Evolutionary conservation across 768 basidiomycete genomes (phyloP), one percentile per base, ranked within the genome.

Genomic region (Psilocybe tampanensis): DNA sequence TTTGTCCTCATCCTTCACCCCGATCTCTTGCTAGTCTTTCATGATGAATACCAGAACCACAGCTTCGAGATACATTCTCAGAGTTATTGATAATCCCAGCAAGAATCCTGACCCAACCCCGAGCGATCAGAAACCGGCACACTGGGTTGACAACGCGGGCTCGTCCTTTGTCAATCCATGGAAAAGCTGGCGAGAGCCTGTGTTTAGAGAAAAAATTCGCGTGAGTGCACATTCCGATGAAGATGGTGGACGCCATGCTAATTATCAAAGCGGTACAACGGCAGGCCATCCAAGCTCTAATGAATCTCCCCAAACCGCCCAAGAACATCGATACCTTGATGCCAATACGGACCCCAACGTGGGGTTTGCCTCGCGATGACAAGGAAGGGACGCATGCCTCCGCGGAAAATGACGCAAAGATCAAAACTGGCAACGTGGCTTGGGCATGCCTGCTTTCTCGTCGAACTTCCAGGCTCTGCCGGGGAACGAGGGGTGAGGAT

Each of bases 391-490:
- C 36, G 6, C 3, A 39, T 3, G 4, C 36, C 15, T 13, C 36
- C 3, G 36, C 49, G n/a, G 63, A 70, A 23, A 58, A 76, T 58
- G 24, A 32, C 21, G 12, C 26, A 11, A 69, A 73, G 60, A 75
- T 84, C 32, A 82, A 79, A 56, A 70, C n/a, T n/a, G n/a, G n/a
- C 80, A 6, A 84, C 82, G 0, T 83, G 81, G 81, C 71, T 84
- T 0, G 82, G 82, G 9, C 83, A 84, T 66, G 83, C 82, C 0
- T 83, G 77, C 48, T 82, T 82, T 67, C 66, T 82, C 3, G 68
- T 84, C 15, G 81, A 85, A 66, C 68, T 83, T 44, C 83, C 82
- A n/a, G n/a, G n/a, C 1, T 67, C 72, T 1, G n/a, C n/a, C n/a
- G n/a, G n/a, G 23, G 6, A 58, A 58, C 8, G 68, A 72, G 49